Percentiles rank a stretch among this genome's conserved stretches.
phyloP scores from a whole-genome alignment of 2,329 filamentous ascomycete genomes.

The Alternaria gansuensis region DNA sequence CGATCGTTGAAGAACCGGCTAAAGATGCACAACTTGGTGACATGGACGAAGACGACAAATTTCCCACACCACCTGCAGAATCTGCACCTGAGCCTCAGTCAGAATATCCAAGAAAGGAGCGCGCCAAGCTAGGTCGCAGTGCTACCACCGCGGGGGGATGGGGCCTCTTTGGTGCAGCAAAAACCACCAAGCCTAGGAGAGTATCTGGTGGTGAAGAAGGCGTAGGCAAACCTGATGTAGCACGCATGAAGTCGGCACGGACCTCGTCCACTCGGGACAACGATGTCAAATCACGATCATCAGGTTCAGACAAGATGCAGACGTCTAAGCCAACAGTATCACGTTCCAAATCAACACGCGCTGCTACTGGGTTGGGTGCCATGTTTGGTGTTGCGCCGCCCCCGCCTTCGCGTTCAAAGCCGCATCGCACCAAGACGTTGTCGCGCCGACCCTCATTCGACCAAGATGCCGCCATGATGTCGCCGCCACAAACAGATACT shows the following conservation, averaged over 20 bases:
- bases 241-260: constrained; percentile 66
- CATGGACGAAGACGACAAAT: constrained; percentile 45
- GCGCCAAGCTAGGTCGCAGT: constrained; percentile 77
- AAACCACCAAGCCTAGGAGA: constrained; percentile 53
- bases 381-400: constrained; percentile 67
- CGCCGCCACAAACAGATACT: constrained; percentile 75
- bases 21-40: constrained; percentile 36
- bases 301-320: constrained; percentile 73
- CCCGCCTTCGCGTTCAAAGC: constrained; percentile 71
- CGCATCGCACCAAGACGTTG: constrained; percentile 69
- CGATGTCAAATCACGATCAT: constrained; percentile 73
- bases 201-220: constrained; percentile 44
- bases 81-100: constrained; percentile 49
- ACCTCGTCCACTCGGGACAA: constrained; percentile 62
- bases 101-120: constrained; percentile 73
- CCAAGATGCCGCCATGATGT: constrained; percentile 70
- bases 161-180: constrained; percentile 69
- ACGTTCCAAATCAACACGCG: constrained; percentile 63
- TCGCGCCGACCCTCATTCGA: constrained; percentile 76
- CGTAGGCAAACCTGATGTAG: constrained; percentile 55
- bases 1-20: constrained; percentile 31
- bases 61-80: constrained; percentile 61
- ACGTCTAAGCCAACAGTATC: constrained; percentile 57
- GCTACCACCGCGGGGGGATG: constrained; percentile 70
- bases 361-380: constrained; percentile 67